Conservation (phyloP, 208 protist genomes). For the Crithidia thermophila region DNA sequence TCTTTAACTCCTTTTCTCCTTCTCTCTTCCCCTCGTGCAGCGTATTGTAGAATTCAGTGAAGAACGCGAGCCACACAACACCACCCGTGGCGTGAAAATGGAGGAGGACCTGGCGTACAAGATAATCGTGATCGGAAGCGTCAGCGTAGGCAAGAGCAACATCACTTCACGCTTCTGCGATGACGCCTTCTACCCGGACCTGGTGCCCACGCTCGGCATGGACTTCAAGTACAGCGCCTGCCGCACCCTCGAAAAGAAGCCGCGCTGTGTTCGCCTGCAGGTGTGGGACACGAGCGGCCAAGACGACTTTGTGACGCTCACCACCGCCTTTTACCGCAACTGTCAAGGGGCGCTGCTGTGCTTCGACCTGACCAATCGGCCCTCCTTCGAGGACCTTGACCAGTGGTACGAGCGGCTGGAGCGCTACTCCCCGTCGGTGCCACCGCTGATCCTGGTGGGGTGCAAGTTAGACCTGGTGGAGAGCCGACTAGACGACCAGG, state of each 20-base stretch:
- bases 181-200: constrained; percentile 78
- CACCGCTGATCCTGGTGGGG: constrained; percentile 83
- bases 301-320: constrained; percentile 90
- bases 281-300: constrained; percentile 93
- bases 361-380: constrained; percentile 96
- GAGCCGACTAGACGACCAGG: constrained; percentile 42
- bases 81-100: constrained; percentile 29
- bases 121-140: constrained; percentile 89
- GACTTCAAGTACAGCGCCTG: constrained; percentile 89
- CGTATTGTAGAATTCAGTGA: neutral
- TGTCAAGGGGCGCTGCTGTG: constrained; percentile 94
- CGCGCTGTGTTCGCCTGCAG: constrained; percentile 80
- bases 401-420: constrained; percentile 79
- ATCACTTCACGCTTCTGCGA: constrained; percentile 89
- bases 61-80: no score
- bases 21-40: neutral
- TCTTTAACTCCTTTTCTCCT: constrained; percentile 8
- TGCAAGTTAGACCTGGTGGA: constrained; percentile 89
- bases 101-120: constrained; percentile 90
- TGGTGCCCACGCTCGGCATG: constrained; percentile 86
- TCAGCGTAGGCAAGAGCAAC: constrained; percentile 93
- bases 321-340: constrained; percentile 93
- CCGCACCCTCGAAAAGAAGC: constrained; percentile 70
- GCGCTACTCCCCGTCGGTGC: constrained; percentile 60
- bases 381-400: constrained; percentile 90